Conservation (phyloP, 306 rosid genomes). For the Mucuna pruriens region DNA sequence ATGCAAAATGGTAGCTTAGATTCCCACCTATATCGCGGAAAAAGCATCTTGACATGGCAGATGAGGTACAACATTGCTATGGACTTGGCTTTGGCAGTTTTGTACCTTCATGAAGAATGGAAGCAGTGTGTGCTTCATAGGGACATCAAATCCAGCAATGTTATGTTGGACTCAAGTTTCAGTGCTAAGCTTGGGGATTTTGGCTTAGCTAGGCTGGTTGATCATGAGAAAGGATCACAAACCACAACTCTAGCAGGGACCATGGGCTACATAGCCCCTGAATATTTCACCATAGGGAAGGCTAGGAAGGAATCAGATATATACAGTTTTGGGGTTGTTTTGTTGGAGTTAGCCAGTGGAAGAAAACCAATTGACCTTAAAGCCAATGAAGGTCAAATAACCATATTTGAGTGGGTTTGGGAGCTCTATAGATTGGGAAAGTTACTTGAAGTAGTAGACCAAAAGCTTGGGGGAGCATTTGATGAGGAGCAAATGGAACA, state of each 20-base stretch:
- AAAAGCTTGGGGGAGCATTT: conserved; percentile 10
- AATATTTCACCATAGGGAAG: conserved; percentile 20
- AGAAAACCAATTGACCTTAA: conserved; percentile 30
- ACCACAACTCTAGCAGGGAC: conserved; percentile 41
- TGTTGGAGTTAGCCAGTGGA: conserved; percentile 34
- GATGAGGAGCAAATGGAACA: background rate
- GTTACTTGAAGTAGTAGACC: background rate
- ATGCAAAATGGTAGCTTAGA: conserved; percentile 45
- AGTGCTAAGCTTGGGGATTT: conserved; percentile 50
- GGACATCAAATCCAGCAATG: conserved; percentile 48
- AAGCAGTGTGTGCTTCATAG: conserved; percentile 43
- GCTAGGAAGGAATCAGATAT: conserved; percentile 41
- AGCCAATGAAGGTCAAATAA: background rate
- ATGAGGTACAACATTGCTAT: conserved; percentile 31
- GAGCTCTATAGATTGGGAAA: background rate
- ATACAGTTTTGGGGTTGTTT: conserved; percentile 40
- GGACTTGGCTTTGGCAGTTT: conserved; percentile 39
- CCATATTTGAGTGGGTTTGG: conserved; percentile 23
- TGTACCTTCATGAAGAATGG: conserved; percentile 46
- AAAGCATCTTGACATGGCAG: conserved; percentile 33
- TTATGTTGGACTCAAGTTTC: conserved; percentile 47
- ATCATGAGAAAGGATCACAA: conserved; percentile 25
- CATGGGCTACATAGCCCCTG: conserved; percentile 44
- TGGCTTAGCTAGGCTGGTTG: conserved; percentile 44
- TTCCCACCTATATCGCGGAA: conserved; percentile 22